These are phyloP conservation scores for Exutisphaerella laricina DNA, from an alignment of 2,329 filamentous ascomycete genomes.

Conservation along the genomic window DNA sequence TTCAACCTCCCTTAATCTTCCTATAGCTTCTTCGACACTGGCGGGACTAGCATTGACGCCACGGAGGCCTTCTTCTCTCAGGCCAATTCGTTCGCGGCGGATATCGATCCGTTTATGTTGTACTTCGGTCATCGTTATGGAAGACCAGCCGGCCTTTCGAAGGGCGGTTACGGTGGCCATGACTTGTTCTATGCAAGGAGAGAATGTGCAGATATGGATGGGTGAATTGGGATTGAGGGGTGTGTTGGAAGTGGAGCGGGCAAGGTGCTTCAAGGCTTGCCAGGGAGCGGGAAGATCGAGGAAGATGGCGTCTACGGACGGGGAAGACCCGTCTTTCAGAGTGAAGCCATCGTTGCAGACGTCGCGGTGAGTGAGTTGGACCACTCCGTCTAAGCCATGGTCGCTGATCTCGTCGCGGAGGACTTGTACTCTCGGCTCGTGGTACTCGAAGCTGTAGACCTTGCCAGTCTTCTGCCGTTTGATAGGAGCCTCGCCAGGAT, in stretches of 20 bases:
- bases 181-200: constrained; percentile 94
- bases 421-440: constrained; percentile 64
- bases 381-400: constrained; percentile 60
- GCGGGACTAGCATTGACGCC: constrained; percentile 65
- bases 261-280: constrained; percentile 71
- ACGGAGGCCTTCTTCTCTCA: constrained; percentile 60
- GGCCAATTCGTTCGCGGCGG: constrained; percentile 70
- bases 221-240: constrained; percentile 66
- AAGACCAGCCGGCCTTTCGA: constrained; percentile 77
- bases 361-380: constrained; percentile 70
- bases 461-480: constrained; percentile 48
- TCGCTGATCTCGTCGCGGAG: constrained; percentile 63
- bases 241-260: constrained; percentile 44
- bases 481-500: constrained; percentile 35
- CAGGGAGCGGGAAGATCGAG: constrained; percentile 77
- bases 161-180: constrained; percentile 76
- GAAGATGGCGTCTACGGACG: constrained; percentile 65
- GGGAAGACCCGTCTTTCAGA: constrained; percentile 39
- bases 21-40: constrained; percentile 73
- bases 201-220: constrained; percentile 86
- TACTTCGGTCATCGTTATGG: constrained; percentile 91
- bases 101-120: constrained; percentile 74
- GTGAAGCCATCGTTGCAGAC: constrained; percentile 72
- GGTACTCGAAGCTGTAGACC: constrained; percentile 79
- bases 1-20: constrained; percentile 68